Base-by-base conservation (phyloP, 768 basidiomycete genomes). In the Lactarius vividus region DNA sequence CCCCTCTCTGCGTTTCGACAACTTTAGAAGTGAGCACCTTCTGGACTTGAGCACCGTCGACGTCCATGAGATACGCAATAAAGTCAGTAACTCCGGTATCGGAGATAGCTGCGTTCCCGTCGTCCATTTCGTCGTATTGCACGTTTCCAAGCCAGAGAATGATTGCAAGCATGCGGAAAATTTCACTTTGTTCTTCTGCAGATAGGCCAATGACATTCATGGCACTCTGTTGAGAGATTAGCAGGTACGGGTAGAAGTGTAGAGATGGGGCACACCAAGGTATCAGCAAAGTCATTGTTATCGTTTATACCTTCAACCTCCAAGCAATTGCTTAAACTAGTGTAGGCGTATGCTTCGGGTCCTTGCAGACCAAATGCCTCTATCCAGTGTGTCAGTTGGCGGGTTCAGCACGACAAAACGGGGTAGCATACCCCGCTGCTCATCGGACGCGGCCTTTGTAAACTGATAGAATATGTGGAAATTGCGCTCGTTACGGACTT, bases 401-500 rank as follows among this genome's bases (percentile, higher is more conserved):
- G 29, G 6, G 29, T 7, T 7, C 18, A 4, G 26, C 28, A 29
- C 13, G 33, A 15, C 33, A 49, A 15, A 58, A 20, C n/a, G 20
- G 40, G 28, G 46, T 26, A 31, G 74, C 83, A 64, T 72, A 92
- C 95, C 94, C 76, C 94, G 86, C 76, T 98, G 94, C 55, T 89
- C 92, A 56, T 88, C 82, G 8, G 91, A 87, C 4, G 97, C 96
- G 6, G 88, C 94, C 75, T 98, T 99, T 31, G 97, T 98, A 76
- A 98, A 97, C 74, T 99, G 97, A 76, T 98, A 99, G 81, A 99
- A 98, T 67, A 99, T 96, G 73, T 99, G 97, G 77, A 98, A 98
- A 76, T 97, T 92, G 67, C 97, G 87, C 77, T 99, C 97, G 70
- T 92, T 90, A 75, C 93, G 89, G 62, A 98, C 92, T 74, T 99